Conservation (phyloP, 768 basidiomycete species). For the Lactarius trivialis region DNA sequence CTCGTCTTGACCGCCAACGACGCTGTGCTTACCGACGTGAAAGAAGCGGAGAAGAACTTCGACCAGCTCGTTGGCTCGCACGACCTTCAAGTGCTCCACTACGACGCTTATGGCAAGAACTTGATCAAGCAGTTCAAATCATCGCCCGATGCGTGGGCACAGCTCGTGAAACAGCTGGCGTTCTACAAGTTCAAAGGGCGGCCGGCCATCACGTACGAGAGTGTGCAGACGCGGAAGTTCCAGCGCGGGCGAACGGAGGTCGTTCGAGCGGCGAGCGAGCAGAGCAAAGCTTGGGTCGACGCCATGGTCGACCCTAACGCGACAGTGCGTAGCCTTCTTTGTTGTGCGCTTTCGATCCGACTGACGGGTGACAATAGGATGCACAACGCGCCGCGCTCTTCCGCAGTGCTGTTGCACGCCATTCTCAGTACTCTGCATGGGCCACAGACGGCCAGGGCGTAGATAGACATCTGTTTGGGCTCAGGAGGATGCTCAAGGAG, state of each 20-base stretch:
- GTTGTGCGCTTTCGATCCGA: background rate
- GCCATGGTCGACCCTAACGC: slow-evolving; percentile 66
- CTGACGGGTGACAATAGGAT: slow-evolving; percentile 34
- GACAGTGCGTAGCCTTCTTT: slow-evolving; percentile 36
- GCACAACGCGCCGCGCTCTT: slow-evolving; percentile 58
- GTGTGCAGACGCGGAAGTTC: slow-evolving; percentile 89
- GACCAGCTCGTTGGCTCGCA: slow-evolving; percentile 70
- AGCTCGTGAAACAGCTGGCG: slow-evolving; percentile 93
- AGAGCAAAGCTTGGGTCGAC: slow-evolving; percentile 80
- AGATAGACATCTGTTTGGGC: slow-evolving; percentile 90
- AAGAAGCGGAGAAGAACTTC: slow-evolving; percentile 58
- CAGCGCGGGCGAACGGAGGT: slow-evolving; percentile 91
- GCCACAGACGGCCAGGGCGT: slow-evolving; percentile 94
- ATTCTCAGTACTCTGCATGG: slow-evolving; percentile 83
- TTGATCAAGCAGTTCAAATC: slow-evolving; percentile 74
- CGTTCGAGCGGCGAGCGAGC: slow-evolving; percentile 75
- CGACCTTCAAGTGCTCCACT: slow-evolving; percentile 46
- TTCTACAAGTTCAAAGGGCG: slow-evolving; percentile 79
- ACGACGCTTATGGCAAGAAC: slow-evolving; percentile 67
- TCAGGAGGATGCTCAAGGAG: slow-evolving; percentile 72
- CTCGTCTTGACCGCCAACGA: slow-evolving; percentile 64
- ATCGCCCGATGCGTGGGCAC: slow-evolving; percentile 93
- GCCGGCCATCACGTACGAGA: slow-evolving; percentile 85
- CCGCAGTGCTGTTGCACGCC: slow-evolving; percentile 65
- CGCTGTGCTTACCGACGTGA: slow-evolving; percentile 45